Base-by-base conservation (phyloP, 176 grass and related monocot species). In the Oryza nivara region DNA sequence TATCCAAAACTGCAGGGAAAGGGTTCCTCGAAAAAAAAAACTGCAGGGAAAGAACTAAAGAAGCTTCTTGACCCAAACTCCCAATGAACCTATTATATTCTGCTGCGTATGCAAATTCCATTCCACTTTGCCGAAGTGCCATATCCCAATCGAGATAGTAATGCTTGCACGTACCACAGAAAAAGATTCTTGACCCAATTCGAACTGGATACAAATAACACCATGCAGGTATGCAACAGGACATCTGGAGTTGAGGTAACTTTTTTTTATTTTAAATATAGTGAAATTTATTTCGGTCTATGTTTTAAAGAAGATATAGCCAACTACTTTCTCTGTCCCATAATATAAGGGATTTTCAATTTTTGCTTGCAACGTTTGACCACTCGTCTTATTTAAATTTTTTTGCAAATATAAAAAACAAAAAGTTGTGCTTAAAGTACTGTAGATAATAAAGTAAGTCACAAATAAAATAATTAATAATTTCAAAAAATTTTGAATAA, bases 1-100 rank as follows among this genome's bases (percentile, higher is more conserved):
- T 85, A 85, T 72, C 83, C 75, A 48, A 8, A 71, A 6, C 43
- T 5, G 67, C 61, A 52, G 20, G 14, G 48, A 35, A 43, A 26
- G 26, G 26, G 26, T 26, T 26, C 26, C 26, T 26, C 26, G 26
- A 26, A 26, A 26, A 26, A 26, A 26, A 48, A 8, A 71, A 6
- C 43, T 5, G 67, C 61, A 52, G 20, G 14, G 48, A 35, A 43
- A 26, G 26, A 26, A 26, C 26, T 26, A 26, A 26, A 60, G 64
- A 69, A 58, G 48, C 15, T 60, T 45, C 48, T 60, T 84, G 36
- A 28, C 28, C 45, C 43, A 26, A 67, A 68, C 9, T 15, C 5
- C 16, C 16, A 15, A 15, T 32, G 3, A 1, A 22, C 49, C 19
- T 75, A 20, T 5, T 10, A 12, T 32, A 0, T 43, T 69, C 51